Conservation (phyloP, 2,329 filamentous ascomycete genomes). For the Botrytis medusae region DNA sequence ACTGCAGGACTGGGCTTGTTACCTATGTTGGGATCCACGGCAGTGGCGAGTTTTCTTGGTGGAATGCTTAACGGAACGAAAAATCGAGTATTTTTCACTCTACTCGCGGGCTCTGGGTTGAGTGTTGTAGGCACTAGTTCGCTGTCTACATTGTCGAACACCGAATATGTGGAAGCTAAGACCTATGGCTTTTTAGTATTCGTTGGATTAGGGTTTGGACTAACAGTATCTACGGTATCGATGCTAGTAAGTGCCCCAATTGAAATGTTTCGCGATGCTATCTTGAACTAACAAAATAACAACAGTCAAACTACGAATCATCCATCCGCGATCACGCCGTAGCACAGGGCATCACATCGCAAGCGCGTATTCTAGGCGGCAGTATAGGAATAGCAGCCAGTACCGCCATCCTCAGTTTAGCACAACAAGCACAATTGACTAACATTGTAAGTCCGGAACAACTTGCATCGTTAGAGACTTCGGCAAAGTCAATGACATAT, state of each 20-base stretch:
- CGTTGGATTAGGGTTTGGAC: neutral
- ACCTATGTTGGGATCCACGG: constrained; percentile 57
- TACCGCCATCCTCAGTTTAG: neutral
- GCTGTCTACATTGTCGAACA: neutral
- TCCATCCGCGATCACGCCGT: neutral
- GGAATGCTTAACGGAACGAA: neutral
- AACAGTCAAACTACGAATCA: neutral
- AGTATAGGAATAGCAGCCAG: neutral
- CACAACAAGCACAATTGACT: neutral
- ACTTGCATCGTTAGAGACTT: neutral
- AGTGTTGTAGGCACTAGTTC: neutral
- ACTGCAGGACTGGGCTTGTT: constrained; percentile 58
- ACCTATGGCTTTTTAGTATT: neutral
- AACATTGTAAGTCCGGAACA: neutral
- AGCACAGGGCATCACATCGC: neutral
- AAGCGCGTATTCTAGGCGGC: neutral
- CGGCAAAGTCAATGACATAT: neutral
- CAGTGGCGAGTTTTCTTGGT: constrained; percentile 43
- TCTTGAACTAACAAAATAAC: neutral
- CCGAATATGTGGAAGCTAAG: neutral
- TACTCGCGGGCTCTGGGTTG: neutral
- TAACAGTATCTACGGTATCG: neutral
- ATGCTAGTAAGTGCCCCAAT: neutral
- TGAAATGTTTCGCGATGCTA: fast-evolving
- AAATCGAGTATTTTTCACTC: neutral